Conservation (phyloP, 768 basidiomycete genomes). For the Tulasnella sp. region DNA sequence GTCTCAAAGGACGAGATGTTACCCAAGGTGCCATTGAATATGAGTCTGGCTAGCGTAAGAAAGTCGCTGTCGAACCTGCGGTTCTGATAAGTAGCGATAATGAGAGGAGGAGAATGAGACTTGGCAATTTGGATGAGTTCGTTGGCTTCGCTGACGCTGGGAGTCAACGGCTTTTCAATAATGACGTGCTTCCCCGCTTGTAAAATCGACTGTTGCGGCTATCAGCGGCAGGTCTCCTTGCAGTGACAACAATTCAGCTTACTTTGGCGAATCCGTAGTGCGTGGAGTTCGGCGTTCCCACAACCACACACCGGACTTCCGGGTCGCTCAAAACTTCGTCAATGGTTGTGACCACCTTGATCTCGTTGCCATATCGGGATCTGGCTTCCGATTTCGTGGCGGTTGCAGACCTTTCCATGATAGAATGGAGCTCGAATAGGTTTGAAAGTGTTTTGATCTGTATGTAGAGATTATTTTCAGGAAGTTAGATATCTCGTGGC, state of each 20-base stretch:
- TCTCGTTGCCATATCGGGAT: conserved; percentile 38
- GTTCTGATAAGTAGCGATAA: conserved; percentile 37
- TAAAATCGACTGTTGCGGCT: conserved; percentile 30
- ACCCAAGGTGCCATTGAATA: conserved; percentile 38
- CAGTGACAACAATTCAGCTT: not conserved
- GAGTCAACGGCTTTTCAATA: conserved; percentile 43
- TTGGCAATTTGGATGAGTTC: conserved; percentile 41
- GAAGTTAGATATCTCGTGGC: not conserved
- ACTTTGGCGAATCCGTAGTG: conserved; percentile 41
- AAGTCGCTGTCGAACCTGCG: conserved; percentile 42
- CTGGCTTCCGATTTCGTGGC: conserved; percentile 39
- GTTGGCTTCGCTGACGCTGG: conserved; percentile 38
- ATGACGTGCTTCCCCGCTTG: conserved; percentile 40
- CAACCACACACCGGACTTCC: conserved; percentile 42
- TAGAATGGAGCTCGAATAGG: conserved; percentile 42
- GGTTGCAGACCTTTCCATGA: conserved; percentile 43
- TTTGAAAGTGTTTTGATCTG: conserved; percentile 28
- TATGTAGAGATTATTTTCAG: not conserved
- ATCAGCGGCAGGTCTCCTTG: too few relatives aligned
- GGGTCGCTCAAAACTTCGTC: conserved; percentile 40
- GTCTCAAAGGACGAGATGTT: conserved; percentile 39
- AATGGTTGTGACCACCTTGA: conserved; percentile 44
- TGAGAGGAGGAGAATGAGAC: conserved; percentile 32
- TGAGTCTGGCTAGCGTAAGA: conserved; percentile 42
- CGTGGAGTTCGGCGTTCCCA: conserved; percentile 42